These are phyloP conservation scores for Leucoagaricus sp. DNA, from an alignment of 1,284 basidiomycete genomes.

Conservation along the genomic window DNA sequence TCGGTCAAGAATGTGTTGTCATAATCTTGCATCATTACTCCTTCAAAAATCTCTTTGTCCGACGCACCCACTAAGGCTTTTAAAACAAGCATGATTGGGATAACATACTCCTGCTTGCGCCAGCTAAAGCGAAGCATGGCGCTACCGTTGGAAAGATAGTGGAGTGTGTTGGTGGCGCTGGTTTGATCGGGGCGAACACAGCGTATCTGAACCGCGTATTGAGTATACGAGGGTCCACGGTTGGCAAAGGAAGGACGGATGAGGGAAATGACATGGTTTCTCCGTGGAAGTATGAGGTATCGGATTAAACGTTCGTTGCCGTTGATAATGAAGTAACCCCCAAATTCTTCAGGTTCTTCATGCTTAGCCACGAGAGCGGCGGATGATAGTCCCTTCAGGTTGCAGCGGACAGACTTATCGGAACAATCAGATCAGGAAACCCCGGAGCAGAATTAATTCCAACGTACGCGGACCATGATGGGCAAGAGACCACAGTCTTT, in stretches of 20 bases:
- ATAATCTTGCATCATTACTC: constrained; percentile 97
- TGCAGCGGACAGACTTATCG: constrained; percentile 88
- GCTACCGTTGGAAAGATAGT: constrained; percentile 96
- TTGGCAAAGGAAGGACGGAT: constrained; percentile 86
- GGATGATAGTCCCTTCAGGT: constrained; percentile 84
- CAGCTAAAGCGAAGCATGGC: constrained; percentile 96
- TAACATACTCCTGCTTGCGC: constrained; percentile 99
- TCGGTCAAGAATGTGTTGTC: constrained; percentile 98
- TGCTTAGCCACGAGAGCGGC: constrained; percentile 86
- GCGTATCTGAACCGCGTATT: constrained; percentile 93
- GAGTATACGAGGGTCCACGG: constrained; percentile 94
- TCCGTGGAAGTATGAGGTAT: constrained; percentile 89
- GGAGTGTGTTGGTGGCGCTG: constrained; percentile 92
- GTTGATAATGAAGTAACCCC: constrained; percentile 98
- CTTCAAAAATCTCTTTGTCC: constrained; percentile 97
- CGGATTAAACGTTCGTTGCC: constrained; percentile 99
- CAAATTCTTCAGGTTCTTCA: constrained; percentile 98
- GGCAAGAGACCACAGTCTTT: constrained; percentile 93
- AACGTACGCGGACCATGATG: constrained; percentile 92
- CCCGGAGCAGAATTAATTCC: constrained; percentile 3
- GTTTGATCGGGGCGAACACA: constrained; percentile 93
- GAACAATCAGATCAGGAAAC: constrained; percentile 4
- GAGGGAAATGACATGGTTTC: constrained; percentile 90
- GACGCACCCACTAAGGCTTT: constrained; percentile 95
- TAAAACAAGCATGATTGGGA: constrained; percentile 95